Conservation (phyloP, 2,329 filamentous ascomycete species). For the Monilinia laxa region DNA sequence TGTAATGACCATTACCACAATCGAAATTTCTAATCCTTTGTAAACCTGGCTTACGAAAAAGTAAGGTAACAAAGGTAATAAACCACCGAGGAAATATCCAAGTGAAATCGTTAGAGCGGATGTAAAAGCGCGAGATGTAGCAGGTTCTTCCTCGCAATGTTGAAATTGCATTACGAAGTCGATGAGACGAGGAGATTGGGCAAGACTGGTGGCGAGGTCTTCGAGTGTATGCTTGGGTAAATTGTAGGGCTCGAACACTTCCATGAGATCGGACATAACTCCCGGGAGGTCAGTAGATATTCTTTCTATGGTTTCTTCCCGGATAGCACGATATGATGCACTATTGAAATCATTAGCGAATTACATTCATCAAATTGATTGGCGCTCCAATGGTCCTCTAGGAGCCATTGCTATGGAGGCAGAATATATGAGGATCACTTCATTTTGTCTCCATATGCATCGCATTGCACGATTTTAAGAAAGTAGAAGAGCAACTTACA, state of each 20-base stretch:
- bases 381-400: constrained; percentile 3
- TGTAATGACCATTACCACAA: constrained; percentile 59
- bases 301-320: constrained; percentile 35
- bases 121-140: constrained; percentile 38
- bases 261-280: constrained; percentile 37
- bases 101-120: constrained; percentile 56
- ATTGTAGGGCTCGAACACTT: constrained; percentile 41
- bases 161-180: constrained; percentile 45
- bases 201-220: constrained; percentile 42
- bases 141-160: constrained; percentile 38
- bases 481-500: constrained; percentile 32
- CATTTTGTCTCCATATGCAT: background rate
- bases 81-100: constrained; percentile 57
- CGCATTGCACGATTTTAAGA: background rate
- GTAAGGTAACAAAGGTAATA: constrained; percentile 57
- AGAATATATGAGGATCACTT: background rate
- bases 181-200: constrained; percentile 39
- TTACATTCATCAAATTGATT: background rate
- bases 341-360: constrained; percentile 32
- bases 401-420: background rate
- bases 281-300: constrained; percentile 34
- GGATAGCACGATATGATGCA: constrained; percentile 38
- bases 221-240: constrained; percentile 37
- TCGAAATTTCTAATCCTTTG: constrained; percentile 56
- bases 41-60: constrained; percentile 49